Evolutionary conservation across 2,329 filamentous ascomycete species (phyloP).

Genomic region (Calonectria henricotiae): DNA sequence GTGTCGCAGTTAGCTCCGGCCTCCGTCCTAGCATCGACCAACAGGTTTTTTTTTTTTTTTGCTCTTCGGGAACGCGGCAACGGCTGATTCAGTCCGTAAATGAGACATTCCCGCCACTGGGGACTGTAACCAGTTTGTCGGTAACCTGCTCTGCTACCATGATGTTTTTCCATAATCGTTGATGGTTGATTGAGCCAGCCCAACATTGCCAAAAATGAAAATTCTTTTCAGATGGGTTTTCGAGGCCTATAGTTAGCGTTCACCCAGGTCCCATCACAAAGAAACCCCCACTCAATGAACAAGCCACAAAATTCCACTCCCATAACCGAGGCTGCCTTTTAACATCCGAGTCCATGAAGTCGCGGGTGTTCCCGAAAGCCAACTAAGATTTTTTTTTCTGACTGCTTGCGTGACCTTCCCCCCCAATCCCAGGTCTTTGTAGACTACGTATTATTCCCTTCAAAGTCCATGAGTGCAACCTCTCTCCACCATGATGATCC

Average conservation of each 20-base stretch:
- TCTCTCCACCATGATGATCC: too few relatives aligned
- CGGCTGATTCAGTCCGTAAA: slow-evolving; percentile 4
- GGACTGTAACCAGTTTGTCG: background rate
- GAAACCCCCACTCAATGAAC: slow-evolving; percentile 2
- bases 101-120: background rate
- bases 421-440: too few relatives aligned
- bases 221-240: background rate
- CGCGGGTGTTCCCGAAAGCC: background rate
- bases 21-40: slow-evolving; percentile 8
- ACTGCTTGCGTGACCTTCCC: too few relatives aligned
- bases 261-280: background rate
- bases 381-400: too few relatives aligned
- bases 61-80: background rate
- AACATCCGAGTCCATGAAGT: background rate
- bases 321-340: background rate
- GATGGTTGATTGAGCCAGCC: background rate
- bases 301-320: too few relatives aligned
- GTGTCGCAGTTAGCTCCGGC: background rate
- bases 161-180: background rate
- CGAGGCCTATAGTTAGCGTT: background rate
- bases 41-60: background rate
- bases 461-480: too few relatives aligned
- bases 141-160: background rate
- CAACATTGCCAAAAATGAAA: background rate
- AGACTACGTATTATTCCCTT: too few relatives aligned